These are phyloP conservation scores for Geranium incanum DNA, from an alignment of 441 rosid genomes.

Conservation along the genomic window DNA sequence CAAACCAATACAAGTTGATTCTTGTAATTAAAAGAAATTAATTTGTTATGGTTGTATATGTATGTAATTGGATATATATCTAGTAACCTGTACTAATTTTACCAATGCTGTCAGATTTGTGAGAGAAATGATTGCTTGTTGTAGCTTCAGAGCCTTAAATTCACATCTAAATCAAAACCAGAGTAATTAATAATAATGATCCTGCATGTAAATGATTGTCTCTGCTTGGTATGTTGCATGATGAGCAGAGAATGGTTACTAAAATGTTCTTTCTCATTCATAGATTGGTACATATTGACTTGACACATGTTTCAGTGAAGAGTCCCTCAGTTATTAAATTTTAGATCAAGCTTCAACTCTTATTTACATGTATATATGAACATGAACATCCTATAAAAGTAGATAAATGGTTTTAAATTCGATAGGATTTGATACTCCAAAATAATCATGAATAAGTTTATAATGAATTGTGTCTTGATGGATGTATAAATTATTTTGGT, in stretches of 20 bases:
- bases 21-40: no score
- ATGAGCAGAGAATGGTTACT: neutral
- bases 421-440: no score
- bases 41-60: no score
- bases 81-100: neutral
- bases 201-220: neutral
- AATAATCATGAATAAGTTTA: no score
- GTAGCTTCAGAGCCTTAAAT: neutral
- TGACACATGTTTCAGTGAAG: neutral
- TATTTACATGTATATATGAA: no score
- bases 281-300: neutral
- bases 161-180: neutral
- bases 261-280: neutral
- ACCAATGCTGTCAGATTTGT: neutral
- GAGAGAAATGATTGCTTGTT: neutral
- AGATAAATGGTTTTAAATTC: no score
- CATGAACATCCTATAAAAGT: no score
- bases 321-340: neutral
- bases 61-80: no score
- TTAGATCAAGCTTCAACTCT: neutral
- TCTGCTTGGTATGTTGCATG: neutral
- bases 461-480: no score
- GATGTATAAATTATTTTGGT: no score
- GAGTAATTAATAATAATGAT: neutral
- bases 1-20: no score